A percentile compares a stretch with the other conserved stretches of the same genome.
Conservation (phyloP, 805 yeast species). For the Zygosaccharomyces siamensis region DNA sequence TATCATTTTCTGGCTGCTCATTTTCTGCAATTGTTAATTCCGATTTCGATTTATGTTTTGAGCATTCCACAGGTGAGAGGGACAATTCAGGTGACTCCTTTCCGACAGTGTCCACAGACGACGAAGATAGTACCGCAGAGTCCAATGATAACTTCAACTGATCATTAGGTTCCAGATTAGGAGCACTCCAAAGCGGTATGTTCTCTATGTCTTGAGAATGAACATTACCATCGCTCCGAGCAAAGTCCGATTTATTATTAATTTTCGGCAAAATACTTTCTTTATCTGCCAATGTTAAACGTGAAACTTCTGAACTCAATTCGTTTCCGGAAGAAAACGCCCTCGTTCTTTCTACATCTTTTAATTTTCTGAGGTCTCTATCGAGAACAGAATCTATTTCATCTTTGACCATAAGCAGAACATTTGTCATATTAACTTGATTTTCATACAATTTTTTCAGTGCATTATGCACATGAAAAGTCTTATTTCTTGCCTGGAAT, state of each 20-base stretch:
- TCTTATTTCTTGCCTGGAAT: conserved; percentile 39
- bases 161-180: conserved; percentile 38
- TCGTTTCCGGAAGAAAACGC: conserved; percentile 30
- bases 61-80: conserved; percentile 1
- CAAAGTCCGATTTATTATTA: not conserved
- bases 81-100: conserved; percentile 11
- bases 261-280: conserved; percentile 1
- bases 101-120: conserved; percentile 7
- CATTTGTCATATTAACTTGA: conserved; percentile 39
- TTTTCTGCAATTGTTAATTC: not conserved
- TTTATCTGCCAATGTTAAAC: conserved; percentile 5
- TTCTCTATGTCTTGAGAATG: conserved; percentile 24
- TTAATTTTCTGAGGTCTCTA: conserved; percentile 15
- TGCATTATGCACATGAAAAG: conserved; percentile 36
- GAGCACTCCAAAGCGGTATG: conserved; percentile 38
- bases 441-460: conserved; percentile 36
- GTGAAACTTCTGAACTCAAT: conserved; percentile 5
- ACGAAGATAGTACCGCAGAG: conserved; percentile 3
- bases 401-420: conserved; percentile 34
- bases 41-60: not conserved
- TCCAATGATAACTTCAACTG: conserved; percentile 35
- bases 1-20: conserved; percentile 1
- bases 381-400: conserved; percentile 32
- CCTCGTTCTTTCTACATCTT: conserved; percentile 24
- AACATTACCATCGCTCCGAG: conserved; percentile 9